Evolutionary conservation across 1,139 yeast species (phyloP).

Genomic region (Keqinozyma sinolaborantium): DNA sequence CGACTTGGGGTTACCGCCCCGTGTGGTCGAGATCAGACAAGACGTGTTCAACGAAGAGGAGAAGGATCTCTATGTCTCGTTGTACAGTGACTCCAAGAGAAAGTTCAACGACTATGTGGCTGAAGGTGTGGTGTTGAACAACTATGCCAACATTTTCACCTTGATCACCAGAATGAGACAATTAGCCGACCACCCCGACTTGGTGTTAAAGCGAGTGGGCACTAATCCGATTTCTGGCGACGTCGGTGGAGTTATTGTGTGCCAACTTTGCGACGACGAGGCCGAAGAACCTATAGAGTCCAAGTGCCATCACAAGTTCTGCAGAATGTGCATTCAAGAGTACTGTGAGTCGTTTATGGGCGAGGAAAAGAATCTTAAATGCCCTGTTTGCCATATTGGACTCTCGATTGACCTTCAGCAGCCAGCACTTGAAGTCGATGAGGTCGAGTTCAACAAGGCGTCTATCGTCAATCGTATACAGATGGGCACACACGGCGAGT

Average conservation of each 20-base stretch:
- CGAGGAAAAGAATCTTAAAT: slow-evolving; percentile 54
- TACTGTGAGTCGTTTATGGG: slow-evolving; percentile 83
- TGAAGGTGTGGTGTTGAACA: slow-evolving; percentile 90
- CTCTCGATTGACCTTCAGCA: slow-evolving; percentile 86
- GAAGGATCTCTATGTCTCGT: slow-evolving; percentile 81
- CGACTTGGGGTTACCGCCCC: slow-evolving; percentile 93
- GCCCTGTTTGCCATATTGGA: slow-evolving; percentile 96
- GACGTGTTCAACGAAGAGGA: slow-evolving; percentile 93
- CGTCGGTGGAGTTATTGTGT: slow-evolving; percentile 65
- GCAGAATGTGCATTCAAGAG: slow-evolving; percentile 88
- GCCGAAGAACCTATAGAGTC: slow-evolving; percentile 97
- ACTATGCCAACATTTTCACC: slow-evolving; percentile 95
- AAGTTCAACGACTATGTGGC: slow-evolving; percentile 87
- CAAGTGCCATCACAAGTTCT: slow-evolving; percentile 88
- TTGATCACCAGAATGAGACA: slow-evolving; percentile 96
- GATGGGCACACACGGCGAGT: slow-evolving; percentile 64
- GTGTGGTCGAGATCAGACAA: slow-evolving; percentile 81
- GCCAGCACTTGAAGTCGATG: slow-evolving; percentile 79
- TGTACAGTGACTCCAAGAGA: slow-evolving; percentile 83
- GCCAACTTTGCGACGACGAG: slow-evolving; percentile 94
- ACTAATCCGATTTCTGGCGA: slow-evolving; percentile 32
- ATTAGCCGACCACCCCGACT: slow-evolving; percentile 95
- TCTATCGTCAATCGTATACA: slow-evolving; percentile 88
- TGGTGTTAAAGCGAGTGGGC: slow-evolving; percentile 71
- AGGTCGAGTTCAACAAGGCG: slow-evolving; percentile 61